Evolutionary conservation across 2,329 filamentous ascomycete genomes (phyloP), one percentile per base, ranked within the genome.

Genomic region (Clarireedia homoeocarpa): DNA sequence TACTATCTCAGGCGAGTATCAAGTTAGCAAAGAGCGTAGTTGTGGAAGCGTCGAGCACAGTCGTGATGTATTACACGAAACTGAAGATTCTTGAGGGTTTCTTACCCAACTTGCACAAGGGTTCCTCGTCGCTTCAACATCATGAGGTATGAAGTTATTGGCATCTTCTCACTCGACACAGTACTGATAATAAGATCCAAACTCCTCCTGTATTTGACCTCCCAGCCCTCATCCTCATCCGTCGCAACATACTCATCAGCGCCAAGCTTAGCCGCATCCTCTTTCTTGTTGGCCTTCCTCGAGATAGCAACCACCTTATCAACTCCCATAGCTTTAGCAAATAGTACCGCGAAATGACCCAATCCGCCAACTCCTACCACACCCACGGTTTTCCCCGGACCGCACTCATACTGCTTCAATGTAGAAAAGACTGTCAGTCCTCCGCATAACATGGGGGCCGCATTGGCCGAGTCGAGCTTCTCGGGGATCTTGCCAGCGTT

Each of bases 351-450:
- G 61, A 91, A 82, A 67, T 92, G 87, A 0, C 88, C 87, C 0
- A 91, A 71, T 0, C 88, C 82, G 40, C 84, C 76, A 46, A 84
- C 72, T 44, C 80, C 82, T 17, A 89, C 75, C 55, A 92, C 80
- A 0, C 83, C 88, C 0, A 92, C 85, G 5, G 72, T 76, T 69
- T 86, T 88, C 6, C 86, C 88, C 0, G 85, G 83, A 0, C 88
- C 88, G 10, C 30, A 34, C 34, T 81, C 77, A 38, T 87, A 82
- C 30, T 85, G 78, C 51, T 78, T 78, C 17, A 94, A 71, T 0
- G 89, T 88, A 5, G 79, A 79, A 67, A 81, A 94, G 0, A 86
- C 79, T 0, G 89, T 94, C 53, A 92, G 77, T 1, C 89, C 88
- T 1, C 83, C 89, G 66, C 89, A 92, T 69, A 34, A 34, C 30